phyloP scores from a whole-genome alignment of 768 basidiomycete genomes.

The Tricholoma hemisulphureum region DNA sequence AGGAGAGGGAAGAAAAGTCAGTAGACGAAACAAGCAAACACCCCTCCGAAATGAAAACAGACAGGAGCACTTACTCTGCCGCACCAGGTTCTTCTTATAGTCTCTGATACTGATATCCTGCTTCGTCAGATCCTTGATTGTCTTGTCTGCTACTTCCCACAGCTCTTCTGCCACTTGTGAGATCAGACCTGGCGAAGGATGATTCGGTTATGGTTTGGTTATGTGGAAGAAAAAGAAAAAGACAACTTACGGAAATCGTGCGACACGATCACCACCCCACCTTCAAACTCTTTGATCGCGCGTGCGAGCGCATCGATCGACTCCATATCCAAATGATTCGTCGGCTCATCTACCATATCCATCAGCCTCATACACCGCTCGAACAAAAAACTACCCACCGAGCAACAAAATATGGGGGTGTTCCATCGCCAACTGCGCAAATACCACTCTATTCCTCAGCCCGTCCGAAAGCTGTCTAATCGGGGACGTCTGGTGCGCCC shows the following conservation, averaged over 20 bases:
- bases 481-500: constrained; percentile 88
- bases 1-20: background rate
- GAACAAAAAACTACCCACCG: constrained; percentile 41
- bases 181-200: constrained; percentile 66
- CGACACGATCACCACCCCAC: constrained; percentile 98
- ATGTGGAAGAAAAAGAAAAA: background rate
- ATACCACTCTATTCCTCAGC: constrained; percentile 94
- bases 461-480: constrained; percentile 96
- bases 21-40: background rate
- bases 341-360: constrained; percentile 74
- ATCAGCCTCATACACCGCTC: background rate
- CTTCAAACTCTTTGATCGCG: constrained; percentile 96
- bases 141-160: constrained; percentile 96
- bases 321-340: constrained; percentile 97
- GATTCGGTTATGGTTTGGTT: background rate
- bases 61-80: constrained; percentile 67
- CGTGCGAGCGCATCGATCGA: constrained; percentile 94
- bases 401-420: constrained; percentile 92
- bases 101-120: constrained; percentile 87
- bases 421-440: constrained; percentile 96
- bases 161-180: constrained; percentile 98
- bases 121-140: constrained; percentile 90
- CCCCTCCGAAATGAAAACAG: background rate
- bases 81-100: constrained; percentile 87
- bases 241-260: constrained; percentile 93